Evolutionary conservation across 768 basidiomycete genomes (phyloP).

Genomic region (Cantharellus cinnabarinus): DNA sequence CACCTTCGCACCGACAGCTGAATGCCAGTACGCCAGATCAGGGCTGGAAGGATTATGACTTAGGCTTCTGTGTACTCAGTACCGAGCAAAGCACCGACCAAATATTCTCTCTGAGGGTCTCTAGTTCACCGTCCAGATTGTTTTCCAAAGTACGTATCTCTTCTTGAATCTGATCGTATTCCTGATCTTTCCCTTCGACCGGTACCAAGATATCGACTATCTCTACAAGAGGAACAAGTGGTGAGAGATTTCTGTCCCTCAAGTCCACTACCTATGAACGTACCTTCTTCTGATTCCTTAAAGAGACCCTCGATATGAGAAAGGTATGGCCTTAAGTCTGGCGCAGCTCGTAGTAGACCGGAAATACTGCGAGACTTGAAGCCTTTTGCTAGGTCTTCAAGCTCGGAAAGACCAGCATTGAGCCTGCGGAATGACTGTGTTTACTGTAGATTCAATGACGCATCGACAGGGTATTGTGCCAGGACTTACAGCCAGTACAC

Average conservation of each 20-base stretch:
- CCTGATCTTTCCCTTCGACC: slow-evolving; percentile 63
- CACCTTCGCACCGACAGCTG: slow-evolving; percentile 65
- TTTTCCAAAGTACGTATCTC: slow-evolving; percentile 55
- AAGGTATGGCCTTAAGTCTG: slow-evolving; percentile 54
- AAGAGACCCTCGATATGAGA: slow-evolving; percentile 58
- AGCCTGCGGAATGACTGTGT: slow-evolving; percentile 55
- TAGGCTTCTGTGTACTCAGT: background rate
- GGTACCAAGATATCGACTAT: slow-evolving; percentile 62
- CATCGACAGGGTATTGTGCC: background rate
- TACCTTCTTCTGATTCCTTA: slow-evolving; percentile 42
- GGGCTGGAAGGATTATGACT: slow-evolving; percentile 18
- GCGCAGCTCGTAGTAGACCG: slow-evolving; percentile 57
- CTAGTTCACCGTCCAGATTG: slow-evolving; percentile 45
- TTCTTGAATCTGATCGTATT: slow-evolving; percentile 54
- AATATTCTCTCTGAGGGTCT: slow-evolving; percentile 42
- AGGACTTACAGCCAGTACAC: slow-evolving; percentile 45
- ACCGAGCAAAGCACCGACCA: slow-evolving; percentile 25
- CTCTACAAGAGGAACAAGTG: too few species aligned
- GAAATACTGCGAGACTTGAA: slow-evolving; percentile 65
- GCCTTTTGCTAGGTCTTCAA: slow-evolving; percentile 42
- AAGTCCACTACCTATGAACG: background rate
- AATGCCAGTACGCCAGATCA: slow-evolving; percentile 49
- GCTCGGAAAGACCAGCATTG: slow-evolving; percentile 38
- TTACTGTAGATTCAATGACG: slow-evolving; percentile 1
- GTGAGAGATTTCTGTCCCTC: background rate